Evolutionary conservation across 768 basidiomycete genomes (phyloP).

Genomic region (Mrakia blollopis): DNA sequence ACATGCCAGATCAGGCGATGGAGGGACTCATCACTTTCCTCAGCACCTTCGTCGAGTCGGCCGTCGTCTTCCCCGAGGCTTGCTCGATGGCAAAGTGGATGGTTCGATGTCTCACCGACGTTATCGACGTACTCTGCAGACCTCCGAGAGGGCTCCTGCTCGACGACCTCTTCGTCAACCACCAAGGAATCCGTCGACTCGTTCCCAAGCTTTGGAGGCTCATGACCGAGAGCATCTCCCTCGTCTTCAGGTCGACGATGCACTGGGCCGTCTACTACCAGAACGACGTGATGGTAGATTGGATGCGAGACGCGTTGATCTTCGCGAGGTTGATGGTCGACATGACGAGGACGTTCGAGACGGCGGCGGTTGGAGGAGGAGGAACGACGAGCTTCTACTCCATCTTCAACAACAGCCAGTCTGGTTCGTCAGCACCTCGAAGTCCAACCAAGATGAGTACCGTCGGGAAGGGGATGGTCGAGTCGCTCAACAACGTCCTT

Average conservation of each 20-base stretch:
- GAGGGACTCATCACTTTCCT: slow-evolving; percentile 69
- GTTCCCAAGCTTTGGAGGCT: slow-evolving; percentile 72
- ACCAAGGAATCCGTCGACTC: slow-evolving; percentile 52
- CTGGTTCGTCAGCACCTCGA: slow-evolving; percentile 20
- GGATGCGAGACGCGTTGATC: slow-evolving; percentile 98
- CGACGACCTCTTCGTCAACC: slow-evolving; percentile 36
- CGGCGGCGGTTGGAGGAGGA: slow-evolving; percentile 49
- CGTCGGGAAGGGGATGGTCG: slow-evolving; percentile 68
- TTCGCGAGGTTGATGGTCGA: slow-evolving; percentile 81
- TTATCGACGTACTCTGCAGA: slow-evolving; percentile 75
- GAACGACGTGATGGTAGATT: slow-evolving; percentile 77
- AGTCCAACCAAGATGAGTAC: slow-evolving; percentile 52
- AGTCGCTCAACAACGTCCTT: slow-evolving; percentile 69
- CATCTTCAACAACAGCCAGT: slow-evolving; percentile 14
- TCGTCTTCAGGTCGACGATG: slow-evolving; percentile 80
- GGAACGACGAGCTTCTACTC: slow-evolving; percentile 35
- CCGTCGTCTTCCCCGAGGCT: slow-evolving; percentile 62
- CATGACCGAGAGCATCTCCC: slow-evolving; percentile 71
- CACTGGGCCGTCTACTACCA: slow-evolving; percentile 77
- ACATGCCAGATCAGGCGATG: slow-evolving; percentile 61
- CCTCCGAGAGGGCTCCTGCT: slow-evolving; percentile 49
- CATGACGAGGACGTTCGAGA: slow-evolving; percentile 72
- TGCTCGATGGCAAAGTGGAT: slow-evolving; percentile 82
- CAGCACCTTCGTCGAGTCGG: slow-evolving; percentile 59
- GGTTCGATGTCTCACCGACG: slow-evolving; percentile 86